Evolutionary conservation across 208 protist genomes (phyloP), one percentile per base, ranked within the genome.

Genomic region (Crithidia bombi): DNA sequence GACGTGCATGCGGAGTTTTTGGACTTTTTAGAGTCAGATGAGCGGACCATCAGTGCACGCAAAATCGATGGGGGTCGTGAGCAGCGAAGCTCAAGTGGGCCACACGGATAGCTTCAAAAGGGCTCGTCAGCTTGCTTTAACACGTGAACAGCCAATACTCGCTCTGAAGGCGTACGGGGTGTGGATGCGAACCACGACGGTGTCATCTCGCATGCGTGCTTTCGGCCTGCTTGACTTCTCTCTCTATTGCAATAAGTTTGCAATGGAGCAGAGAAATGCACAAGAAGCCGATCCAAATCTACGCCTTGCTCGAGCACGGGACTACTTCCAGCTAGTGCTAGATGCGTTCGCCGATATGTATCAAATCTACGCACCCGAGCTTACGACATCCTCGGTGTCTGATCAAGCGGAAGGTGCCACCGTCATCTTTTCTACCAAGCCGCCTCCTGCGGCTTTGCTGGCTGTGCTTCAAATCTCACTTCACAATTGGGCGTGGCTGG

Each of bases 401-500:
- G 23, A 32, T 30, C 39, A 26, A 2, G 23, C 41, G 4, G 57
- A 33, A 3, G 39, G 9, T 32, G 21, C 21, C 3, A 4, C 1
- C 5, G 28, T 51, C 0, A 23, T 33, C 12, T 55, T 46, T 28
- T 56, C 43, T 17, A 39, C 39, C 15, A 63, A 59, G 35, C 23
- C 47, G 2, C 66, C 85, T 36, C 72, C 72, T 39, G 71, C 64
- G 26, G 76, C 58, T 19, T 62, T 83, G 5, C 49, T 75, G 12
- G 68, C 73, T 17, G 78, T 83, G 17, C 51, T 90, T 11, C 50
- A 73, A 55, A 23, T 93, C 39, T 89, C 82, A 7, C 54, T 90
- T 19, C 78, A 80, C 50, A 93, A 93, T 49, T 86, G 77, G 76
- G 76, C 75, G 2, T 89, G 85, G 36, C 47, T 90, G 28, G 82